These are phyloP conservation scores for Thymus mandschuricus DNA, from an alignment of 257 asterid species.

Conservation along the genomic window DNA sequence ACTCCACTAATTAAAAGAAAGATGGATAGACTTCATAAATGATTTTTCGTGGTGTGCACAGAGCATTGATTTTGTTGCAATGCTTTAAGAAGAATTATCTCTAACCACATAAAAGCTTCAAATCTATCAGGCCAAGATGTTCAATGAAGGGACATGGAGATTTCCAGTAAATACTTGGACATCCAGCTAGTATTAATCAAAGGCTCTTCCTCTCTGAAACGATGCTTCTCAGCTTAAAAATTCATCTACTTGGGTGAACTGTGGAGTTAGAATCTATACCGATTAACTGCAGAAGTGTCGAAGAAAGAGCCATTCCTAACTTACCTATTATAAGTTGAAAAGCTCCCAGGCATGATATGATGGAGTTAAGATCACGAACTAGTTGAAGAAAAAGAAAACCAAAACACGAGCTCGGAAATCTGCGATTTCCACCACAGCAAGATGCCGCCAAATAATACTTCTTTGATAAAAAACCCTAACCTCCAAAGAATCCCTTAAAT, in stretches of 20 bases:
- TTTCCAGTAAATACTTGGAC: background rate
- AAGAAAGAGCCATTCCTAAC: conserved; percentile 11
- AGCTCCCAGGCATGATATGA: background rate
- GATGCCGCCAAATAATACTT: too few relatives aligned
- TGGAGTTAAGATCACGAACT: too few relatives aligned
- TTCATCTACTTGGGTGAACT: background rate
- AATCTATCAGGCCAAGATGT: background rate
- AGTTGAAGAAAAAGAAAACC: too few relatives aligned
- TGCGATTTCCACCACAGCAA: too few relatives aligned
- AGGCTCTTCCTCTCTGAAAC: background rate
- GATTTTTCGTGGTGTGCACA: too few relatives aligned
- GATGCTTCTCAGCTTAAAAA: background rate
- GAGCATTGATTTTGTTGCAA: too few relatives aligned
- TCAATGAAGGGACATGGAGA: background rate
- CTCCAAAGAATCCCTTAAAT: too few relatives aligned
- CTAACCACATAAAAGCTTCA: background rate
- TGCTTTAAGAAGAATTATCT: background rate
- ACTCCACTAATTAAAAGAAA: too few relatives aligned
- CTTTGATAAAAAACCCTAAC: too few relatives aligned
- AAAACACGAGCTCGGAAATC: too few relatives aligned
- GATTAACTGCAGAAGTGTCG: background rate
- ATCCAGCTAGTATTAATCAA: background rate
- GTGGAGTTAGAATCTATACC: background rate
- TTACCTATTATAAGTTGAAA: conserved; percentile 1
- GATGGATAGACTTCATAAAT: too few relatives aligned